Evolutionary conservation across 2,329 filamentous ascomycete species (phyloP).

Genomic region (Hysterium pulicare): DNA sequence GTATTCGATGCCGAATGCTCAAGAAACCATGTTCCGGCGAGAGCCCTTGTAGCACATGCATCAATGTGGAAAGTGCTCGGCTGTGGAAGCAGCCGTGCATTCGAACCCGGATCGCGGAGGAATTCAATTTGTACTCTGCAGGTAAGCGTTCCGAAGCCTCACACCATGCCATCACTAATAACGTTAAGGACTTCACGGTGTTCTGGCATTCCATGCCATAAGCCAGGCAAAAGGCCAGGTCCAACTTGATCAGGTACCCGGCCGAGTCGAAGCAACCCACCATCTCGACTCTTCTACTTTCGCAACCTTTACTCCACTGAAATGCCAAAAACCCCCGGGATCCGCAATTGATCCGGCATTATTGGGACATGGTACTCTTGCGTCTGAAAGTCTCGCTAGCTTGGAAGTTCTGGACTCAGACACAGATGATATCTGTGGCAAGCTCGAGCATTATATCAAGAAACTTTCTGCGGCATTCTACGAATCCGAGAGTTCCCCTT

Average conservation of each 20-base stretch:
- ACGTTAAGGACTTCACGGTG: constrained; percentile 43
- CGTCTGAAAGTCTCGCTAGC: constrained; percentile 20
- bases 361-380: constrained; percentile 14
- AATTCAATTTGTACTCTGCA: constrained; percentile 56
- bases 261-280: constrained; percentile 54
- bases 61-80: constrained; percentile 57
- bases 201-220: constrained; percentile 51
- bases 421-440: constrained; percentile 48
- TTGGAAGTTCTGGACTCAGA: constrained; percentile 51
- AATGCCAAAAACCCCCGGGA: constrained; percentile 28
- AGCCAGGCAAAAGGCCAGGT: constrained; percentile 48
- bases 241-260: constrained; percentile 47
- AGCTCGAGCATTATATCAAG: constrained; percentile 54
- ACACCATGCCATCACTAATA: too few species aligned
- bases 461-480: constrained; percentile 46
- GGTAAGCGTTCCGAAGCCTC: constrained; percentile 29
- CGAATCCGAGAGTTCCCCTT: constrained; percentile 48
- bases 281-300: constrained; percentile 46
- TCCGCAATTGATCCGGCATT: constrained; percentile 37
- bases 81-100: constrained; percentile 61
- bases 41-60: constrained; percentile 58
- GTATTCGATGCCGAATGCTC: constrained; percentile 61
- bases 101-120: constrained; percentile 55
- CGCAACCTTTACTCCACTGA: constrained; percentile 47
- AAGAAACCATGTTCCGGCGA: constrained; percentile 63